phyloP scores from a whole-genome alignment of 495 filamentous ascomycete species.

The Mytilinidion resinicola region DNA sequence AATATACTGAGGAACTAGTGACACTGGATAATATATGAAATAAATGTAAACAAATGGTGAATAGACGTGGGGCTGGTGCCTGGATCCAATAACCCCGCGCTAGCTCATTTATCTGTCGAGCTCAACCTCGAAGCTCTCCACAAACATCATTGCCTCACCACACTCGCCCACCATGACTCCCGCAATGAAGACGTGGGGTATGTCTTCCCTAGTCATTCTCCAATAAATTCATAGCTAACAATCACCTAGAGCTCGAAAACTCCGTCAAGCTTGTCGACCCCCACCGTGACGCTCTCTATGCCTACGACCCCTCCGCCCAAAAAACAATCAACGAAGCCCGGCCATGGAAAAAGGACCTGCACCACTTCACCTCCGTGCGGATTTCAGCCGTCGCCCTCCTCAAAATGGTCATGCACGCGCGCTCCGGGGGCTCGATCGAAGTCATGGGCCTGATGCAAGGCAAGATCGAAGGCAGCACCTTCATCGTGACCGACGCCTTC shows the following conservation, averaged over 20 bases:
- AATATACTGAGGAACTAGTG: too few species aligned
- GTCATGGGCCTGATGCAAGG: slow-evolving; percentile 99
- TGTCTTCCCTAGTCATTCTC: neutral
- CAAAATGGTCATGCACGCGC: slow-evolving; percentile 99
- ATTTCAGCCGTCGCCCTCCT: slow-evolving; percentile 90
- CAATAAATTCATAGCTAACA: neutral
- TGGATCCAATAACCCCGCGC: too few species aligned
- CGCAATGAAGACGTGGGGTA: slow-evolving; percentile 27
- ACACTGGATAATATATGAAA: too few species aligned
- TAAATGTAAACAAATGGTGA: too few species aligned
- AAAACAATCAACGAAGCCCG: slow-evolving; percentile 51
- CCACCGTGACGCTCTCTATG: slow-evolving; percentile 83
- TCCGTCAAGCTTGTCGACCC: slow-evolving; percentile 75
- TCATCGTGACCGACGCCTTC: slow-evolving; percentile 93
- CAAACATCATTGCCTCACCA: neutral
- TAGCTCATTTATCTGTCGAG: too few species aligned
- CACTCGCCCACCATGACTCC: slow-evolving; percentile 5
- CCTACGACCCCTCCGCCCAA: slow-evolving; percentile 62
- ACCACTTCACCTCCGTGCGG: slow-evolving; percentile 88
- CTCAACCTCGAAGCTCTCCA: too few species aligned
- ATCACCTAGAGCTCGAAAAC: slow-evolving; percentile 80
- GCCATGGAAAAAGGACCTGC: slow-evolving; percentile 76
- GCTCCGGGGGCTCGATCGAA: slow-evolving; percentile 83
- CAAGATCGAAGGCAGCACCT: slow-evolving; percentile 72
- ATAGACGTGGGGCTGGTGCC: too few species aligned